These are phyloP conservation scores for Pouteria glomerata DNA, from an alignment of 148 eudicot genomes.

Conservation along the genomic window DNA sequence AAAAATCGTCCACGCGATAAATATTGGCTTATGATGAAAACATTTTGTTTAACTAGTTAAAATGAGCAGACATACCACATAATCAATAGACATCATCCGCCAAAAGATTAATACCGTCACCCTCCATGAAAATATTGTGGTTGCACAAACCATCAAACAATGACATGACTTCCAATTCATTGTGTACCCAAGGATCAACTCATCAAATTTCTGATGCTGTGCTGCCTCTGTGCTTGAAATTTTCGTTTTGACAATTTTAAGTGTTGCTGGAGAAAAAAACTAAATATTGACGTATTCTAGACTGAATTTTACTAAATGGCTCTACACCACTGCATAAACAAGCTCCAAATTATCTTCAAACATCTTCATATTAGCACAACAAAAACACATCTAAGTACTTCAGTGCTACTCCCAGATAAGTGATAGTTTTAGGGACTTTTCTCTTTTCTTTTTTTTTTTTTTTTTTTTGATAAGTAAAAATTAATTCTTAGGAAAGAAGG, in stretches of 20 bases:
- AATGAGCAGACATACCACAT: background rate
- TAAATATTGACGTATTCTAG: background rate
- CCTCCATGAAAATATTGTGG: background rate
- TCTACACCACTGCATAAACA: background rate
- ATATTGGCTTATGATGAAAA: background rate
- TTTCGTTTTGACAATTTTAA: background rate
- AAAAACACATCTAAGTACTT: background rate
- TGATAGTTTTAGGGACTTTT: too few species aligned
- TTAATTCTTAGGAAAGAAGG: too few species aligned
- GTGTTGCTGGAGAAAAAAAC: background rate
- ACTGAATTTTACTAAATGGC: background rate
- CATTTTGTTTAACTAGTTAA: background rate
- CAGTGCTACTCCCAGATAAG: background rate
- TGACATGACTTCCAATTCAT: background rate
- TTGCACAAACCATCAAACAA: background rate
- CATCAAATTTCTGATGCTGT: background rate
- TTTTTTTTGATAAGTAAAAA: too few species aligned
- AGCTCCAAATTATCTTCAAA: background rate
- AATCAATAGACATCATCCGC: too few species aligned
- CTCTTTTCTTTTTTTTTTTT: too few species aligned
- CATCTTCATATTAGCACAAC: background rate
- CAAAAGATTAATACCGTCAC: background rate
- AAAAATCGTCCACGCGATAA: background rate
- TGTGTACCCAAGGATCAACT: background rate
- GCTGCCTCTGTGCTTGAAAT: background rate